Percentiles rank a stretch among this genome's conserved stretches.
Evolutionary conservation across 2,329 filamentous ascomycete genomes (phyloP).

Genomic region (Aphanoascus verrucosus): DNA sequence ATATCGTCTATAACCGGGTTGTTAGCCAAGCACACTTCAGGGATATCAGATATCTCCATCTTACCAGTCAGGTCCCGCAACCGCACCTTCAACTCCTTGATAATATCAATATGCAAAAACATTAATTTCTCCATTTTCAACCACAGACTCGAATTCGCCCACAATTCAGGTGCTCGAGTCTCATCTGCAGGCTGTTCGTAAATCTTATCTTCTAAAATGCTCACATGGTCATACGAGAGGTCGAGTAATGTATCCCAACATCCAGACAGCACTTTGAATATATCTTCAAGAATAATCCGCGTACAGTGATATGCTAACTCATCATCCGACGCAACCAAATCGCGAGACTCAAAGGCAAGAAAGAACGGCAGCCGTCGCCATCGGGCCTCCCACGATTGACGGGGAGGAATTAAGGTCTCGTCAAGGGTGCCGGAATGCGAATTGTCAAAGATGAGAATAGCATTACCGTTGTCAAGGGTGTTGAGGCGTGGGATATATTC

Average conservation of each 20-base stretch:
- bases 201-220: constrained; percentile 42
- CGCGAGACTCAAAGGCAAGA: constrained; percentile 32
- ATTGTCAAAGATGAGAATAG: constrained; percentile 45
- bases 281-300: constrained; percentile 40
- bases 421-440: constrained; percentile 38
- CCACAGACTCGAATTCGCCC: constrained; percentile 42
- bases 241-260: constrained; percentile 40
- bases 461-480: constrained; percentile 41
- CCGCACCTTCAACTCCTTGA: constrained; percentile 37
- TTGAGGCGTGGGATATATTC: constrained; percentile 34
- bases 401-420: constrained; percentile 42
- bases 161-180: constrained; percentile 42
- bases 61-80: constrained; percentile 33
- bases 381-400: constrained; percentile 42
- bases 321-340: constrained; percentile 33
- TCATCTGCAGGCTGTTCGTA: constrained; percentile 47
- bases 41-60: constrained; percentile 4
- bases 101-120: constrained; percentile 40
- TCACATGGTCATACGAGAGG: constrained; percentile 40
- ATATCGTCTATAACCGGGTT: constrained; percentile 18
- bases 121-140: constrained; percentile 44
- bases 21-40: constrained; percentile 1
- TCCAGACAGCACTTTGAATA: constrained; percentile 39
- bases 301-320: constrained; percentile 39
- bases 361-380: constrained; percentile 45